These are phyloP conservation scores for Penicillium verrucosum DNA, from an alignment of 2,329 filamentous ascomycete genomes.

Conservation along the genomic window DNA sequence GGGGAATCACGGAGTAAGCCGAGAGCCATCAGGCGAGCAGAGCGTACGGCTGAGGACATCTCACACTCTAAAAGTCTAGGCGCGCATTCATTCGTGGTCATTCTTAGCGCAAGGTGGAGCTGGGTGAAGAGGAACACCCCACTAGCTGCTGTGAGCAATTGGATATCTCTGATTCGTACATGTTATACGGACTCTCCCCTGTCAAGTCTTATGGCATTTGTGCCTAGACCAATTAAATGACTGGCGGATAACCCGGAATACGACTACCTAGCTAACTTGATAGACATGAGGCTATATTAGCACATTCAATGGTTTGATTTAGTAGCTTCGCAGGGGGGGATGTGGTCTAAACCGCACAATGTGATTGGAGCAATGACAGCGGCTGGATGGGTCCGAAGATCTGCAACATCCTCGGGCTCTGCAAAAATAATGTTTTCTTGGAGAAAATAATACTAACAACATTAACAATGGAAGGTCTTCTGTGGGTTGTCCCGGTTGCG, in stretches of 20 bases:
- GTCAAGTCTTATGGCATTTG: neutral
- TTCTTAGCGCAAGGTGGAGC: conserved; percentile 3
- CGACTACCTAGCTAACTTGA: neutral
- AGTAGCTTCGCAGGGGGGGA: neutral
- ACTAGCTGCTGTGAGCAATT: conserved; percentile 10
- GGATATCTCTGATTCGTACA: conserved; percentile 11
- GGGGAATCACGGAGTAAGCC: conserved; percentile 13
- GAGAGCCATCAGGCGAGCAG: conserved; percentile 11
- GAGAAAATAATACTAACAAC: neutral
- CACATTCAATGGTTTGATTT: neutral
- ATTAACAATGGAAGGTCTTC: neutral
- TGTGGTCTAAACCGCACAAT: neutral
- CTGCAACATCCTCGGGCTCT: neutral
- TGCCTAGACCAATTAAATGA: neutral
- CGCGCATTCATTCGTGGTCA: neutral
- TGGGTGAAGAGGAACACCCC: conserved; percentile 13
- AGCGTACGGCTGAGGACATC: conserved; percentile 8
- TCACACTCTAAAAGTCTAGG: neutral
- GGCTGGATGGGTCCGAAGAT: neutral
- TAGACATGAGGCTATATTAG: neutral
- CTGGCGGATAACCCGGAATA: neutral
- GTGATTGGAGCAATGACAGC: conserved; percentile 6
- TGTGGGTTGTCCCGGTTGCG: neutral
- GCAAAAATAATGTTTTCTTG: neutral
- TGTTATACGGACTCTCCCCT: conserved; percentile 6